phyloP scores from a whole-genome alignment of 139 green algal species.

The Diplosphaera chodatii region DNA sequence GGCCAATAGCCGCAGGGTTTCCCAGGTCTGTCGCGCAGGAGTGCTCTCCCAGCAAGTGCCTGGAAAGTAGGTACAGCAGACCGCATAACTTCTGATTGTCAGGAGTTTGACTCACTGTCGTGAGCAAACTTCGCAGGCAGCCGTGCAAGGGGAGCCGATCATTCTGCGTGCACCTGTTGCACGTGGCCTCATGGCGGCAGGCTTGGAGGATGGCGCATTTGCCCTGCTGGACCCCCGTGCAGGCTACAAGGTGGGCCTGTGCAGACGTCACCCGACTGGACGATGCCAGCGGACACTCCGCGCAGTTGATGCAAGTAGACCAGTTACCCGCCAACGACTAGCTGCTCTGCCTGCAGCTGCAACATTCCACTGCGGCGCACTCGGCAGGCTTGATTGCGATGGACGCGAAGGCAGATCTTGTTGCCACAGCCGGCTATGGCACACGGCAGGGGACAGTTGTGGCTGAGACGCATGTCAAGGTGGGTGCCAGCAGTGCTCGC shows the following conservation, averaged over 20 bases:
- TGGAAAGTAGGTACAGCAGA: no score
- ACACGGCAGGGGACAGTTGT: constrained; percentile 33
- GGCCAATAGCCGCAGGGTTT: constrained; percentile 5
- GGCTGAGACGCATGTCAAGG: constrained; percentile 53
- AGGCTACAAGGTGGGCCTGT: constrained; percentile 27
- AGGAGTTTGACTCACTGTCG: constrained; percentile 14
- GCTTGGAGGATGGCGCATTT: constrained; percentile 34
- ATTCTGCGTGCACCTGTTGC: constrained; percentile 27
- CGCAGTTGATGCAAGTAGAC: no score
- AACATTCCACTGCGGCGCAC: constrained; percentile 42
- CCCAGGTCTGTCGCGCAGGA: neutral
- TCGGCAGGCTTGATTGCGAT: constrained; percentile 49
- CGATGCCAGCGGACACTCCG: no score
- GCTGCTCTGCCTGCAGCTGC: constrained; percentile 13
- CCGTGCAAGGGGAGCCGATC: constrained; percentile 26
- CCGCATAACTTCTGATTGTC: no score
- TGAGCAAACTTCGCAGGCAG: constrained; percentile 18
- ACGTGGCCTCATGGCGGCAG: constrained; percentile 37
- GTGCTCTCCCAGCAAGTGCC: neutral
- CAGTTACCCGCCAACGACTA: no score
- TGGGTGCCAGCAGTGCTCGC: no score
- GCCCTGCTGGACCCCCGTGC: constrained; percentile 45
- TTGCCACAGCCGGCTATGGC: constrained; percentile 52
- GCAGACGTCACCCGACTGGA: no score
- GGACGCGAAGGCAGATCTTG: constrained; percentile 44